Evolutionary conservation across 2,329 filamentous ascomycete species (phyloP).

Genomic region (Macroventuria anomochaeta): DNA sequence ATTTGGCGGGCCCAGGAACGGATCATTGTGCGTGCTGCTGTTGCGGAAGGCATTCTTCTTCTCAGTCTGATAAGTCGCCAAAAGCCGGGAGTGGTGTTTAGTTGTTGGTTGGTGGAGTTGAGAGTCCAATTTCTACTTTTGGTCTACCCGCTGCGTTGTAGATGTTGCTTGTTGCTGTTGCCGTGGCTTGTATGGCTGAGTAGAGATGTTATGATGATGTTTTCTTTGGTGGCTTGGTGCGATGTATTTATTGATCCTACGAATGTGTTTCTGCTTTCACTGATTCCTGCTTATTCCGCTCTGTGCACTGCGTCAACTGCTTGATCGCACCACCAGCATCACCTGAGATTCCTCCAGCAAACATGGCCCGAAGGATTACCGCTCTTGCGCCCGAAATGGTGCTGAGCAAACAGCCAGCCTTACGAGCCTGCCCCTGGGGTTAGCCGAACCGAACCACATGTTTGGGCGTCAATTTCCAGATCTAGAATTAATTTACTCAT

Average conservation of each 20-base stretch:
- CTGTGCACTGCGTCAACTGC: neutral
- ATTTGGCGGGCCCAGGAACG: slow-evolving; percentile 42
- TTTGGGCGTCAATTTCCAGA: neutral
- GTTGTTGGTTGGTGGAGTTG: neutral
- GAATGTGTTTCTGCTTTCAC: neutral
- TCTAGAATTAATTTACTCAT: neutral
- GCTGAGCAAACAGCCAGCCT: slow-evolving; percentile 11
- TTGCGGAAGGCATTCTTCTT: slow-evolving; percentile 44
- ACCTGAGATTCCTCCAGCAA: slow-evolving; percentile 27
- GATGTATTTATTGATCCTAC: slow-evolving; percentile 12
- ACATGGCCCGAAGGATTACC: too few relatives aligned
- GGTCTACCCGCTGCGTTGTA: slow-evolving; percentile 6
- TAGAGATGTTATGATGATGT: slow-evolving; percentile 3
- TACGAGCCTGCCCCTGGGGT: slow-evolving; percentile 5
- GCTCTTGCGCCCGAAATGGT: neutral
- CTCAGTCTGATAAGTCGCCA: too few relatives aligned
- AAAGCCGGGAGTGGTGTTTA: too few relatives aligned
- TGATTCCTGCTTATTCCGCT: slow-evolving; percentile 1
- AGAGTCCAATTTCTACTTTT: slow-evolving; percentile 14
- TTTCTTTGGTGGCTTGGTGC: neutral
- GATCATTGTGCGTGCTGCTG: slow-evolving; percentile 40
- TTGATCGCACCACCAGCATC: slow-evolving; percentile 25
- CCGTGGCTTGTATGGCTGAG: slow-evolving; percentile 11
- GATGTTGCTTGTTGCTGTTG: slow-evolving; percentile 6
- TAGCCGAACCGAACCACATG: neutral